Percentiles rank a stretch among this genome's conserved stretches.
Evolutionary conservation across 768 basidiomycete genomes (phyloP).

Genomic region (Pisolithus sp.): DNA sequence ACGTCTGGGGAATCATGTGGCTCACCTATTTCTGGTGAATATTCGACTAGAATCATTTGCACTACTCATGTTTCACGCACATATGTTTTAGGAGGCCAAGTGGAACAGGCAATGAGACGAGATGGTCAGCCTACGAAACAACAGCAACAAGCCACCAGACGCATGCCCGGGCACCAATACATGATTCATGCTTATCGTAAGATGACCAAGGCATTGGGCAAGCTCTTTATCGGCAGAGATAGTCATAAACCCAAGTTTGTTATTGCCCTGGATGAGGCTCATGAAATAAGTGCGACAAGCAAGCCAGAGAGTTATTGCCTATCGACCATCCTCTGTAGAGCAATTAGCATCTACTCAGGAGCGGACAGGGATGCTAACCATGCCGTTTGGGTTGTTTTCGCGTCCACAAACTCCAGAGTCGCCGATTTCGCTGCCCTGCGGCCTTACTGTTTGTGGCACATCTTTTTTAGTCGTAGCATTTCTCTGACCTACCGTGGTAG

Average conservation of each 20-base stretch:
- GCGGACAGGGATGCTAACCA: background rate
- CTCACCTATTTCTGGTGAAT: no score
- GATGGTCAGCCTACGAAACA: no score
- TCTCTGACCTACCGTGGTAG: background rate
- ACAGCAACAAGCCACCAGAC: no score
- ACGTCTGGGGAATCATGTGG: no score
- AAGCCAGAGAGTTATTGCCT: background rate
- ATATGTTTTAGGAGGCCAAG: no score
- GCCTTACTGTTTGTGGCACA: background rate
- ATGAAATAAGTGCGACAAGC: background rate
- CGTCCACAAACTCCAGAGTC: constrained; percentile 2
- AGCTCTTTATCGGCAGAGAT: background rate
- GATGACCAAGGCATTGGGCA: background rate
- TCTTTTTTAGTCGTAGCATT: background rate
- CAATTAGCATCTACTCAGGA: background rate
- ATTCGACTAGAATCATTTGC: no score
- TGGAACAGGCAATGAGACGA: no score
- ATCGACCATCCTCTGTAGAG: background rate
- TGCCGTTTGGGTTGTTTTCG: constrained; percentile 1
- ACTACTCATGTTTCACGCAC: no score
- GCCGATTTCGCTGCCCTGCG: constrained; percentile 1
- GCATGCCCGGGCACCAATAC: background rate
- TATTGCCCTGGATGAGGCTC: background rate
- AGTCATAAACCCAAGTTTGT: background rate
- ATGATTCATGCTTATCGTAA: background rate